phyloP scores from a whole-genome alignment of 192 early-diverging fungal species.

The Coemansia sp. region DNA sequence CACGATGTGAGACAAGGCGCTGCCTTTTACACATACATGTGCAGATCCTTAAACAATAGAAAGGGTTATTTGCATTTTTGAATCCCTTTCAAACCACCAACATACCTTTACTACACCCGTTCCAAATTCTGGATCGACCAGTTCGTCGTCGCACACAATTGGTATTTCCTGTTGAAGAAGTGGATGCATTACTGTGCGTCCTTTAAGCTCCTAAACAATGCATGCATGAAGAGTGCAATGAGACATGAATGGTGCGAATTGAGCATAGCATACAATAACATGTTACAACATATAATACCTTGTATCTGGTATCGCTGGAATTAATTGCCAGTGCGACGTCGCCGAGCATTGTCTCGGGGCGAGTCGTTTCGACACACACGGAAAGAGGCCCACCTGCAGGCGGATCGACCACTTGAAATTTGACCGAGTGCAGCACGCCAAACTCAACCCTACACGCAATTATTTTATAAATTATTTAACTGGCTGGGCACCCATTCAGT shows the following conservation, averaged over 20 bases:
- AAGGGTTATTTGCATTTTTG: neutral
- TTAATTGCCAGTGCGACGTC: conserved; percentile 94
- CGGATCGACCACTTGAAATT: conserved; percentile 80
- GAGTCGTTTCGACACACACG: conserved; percentile 92
- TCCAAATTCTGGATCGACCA: conserved; percentile 89
- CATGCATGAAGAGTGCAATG: neutral
- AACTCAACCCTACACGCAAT: conserved; percentile 78
- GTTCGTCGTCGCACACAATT: conserved; percentile 77
- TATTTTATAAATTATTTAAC: neutral
- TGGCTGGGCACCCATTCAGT: neutral
- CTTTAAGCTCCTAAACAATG: conserved; percentile 54
- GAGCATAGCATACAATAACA: neutral
- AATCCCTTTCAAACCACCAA: neutral
- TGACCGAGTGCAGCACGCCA: conserved; percentile 87
- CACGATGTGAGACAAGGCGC: no score
- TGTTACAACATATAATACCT: conserved; percentile 45
- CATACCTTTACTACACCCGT: conserved; percentile 92
- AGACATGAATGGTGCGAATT: neutral
- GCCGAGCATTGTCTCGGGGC: conserved; percentile 97
- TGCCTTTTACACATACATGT: no score
- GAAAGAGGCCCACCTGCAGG: conserved; percentile 54
- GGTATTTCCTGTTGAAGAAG: conserved; percentile 75
- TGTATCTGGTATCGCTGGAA: conserved; percentile 83
- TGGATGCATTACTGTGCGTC: conserved; percentile 80
- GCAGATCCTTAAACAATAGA: no score